Percentiles rank a stretch among this genome's conserved stretches.
Conservation (phyloP, 73 alveolate genomes). For the Paramecium pentaurelia region DNA sequence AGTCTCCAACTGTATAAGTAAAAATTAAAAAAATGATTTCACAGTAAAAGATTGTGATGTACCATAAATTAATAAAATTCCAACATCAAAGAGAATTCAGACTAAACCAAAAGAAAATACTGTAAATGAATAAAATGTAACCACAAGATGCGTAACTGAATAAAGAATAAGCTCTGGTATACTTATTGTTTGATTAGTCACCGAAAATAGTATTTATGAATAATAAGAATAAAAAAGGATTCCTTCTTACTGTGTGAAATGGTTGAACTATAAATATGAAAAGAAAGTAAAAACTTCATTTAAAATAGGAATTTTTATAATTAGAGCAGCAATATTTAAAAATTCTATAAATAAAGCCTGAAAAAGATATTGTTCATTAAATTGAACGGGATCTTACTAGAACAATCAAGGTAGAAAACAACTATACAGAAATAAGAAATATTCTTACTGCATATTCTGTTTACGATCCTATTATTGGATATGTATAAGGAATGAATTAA, state of each 20-base stretch:
- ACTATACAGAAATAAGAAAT: not conserved
- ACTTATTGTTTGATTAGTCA: not conserved
- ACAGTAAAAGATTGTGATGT: not conserved
- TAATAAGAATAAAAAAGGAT: not conserved
- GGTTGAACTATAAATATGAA: not conserved
- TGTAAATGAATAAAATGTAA: slow-evolving; percentile 16
- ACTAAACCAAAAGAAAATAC: slow-evolving; percentile 9
- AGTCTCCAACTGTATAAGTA: not conserved
- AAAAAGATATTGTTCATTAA: not conserved
- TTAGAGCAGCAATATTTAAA: not conserved
- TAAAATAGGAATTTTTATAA: not conserved
- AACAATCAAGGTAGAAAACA: not conserved
- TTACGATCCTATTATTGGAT: slow-evolving; percentile 22
- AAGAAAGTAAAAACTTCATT: not conserved
- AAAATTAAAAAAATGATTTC: not conserved
- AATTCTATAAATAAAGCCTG: not conserved
- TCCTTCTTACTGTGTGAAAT: slow-evolving; percentile 5
- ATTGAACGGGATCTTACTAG: not conserved
- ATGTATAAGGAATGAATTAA: slow-evolving; percentile 14
- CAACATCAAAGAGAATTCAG: not conserved
- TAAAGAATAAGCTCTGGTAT: slow-evolving; percentile 6
- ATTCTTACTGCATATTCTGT: not conserved
- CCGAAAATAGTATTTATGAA: slow-evolving; percentile 9
- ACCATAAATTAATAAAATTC: not conserved
- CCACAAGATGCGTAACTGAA: slow-evolving; percentile 15